Conservation (phyloP, 2,329 filamentous ascomycete genomes). For the Aspergillus brasiliensis region DNA sequence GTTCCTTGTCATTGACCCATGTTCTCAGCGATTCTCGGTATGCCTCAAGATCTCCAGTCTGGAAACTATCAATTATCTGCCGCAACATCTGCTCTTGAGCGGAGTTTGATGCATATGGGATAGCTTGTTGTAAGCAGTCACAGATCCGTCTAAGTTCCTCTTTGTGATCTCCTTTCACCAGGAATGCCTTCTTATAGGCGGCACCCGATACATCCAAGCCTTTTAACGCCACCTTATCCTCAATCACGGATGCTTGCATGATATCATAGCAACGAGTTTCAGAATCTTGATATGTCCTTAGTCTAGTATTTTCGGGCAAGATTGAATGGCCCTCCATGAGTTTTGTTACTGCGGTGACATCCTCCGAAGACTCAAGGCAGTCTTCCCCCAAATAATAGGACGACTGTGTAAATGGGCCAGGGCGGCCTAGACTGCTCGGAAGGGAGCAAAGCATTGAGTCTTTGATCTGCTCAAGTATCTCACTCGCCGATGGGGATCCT, state of each 20-base stretch:
- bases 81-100: slow-evolving; percentile 9
- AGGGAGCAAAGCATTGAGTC: slow-evolving; percentile 15
- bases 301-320: slow-evolving; percentile 50
- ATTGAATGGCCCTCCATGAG: slow-evolving; percentile 51
- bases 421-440: slow-evolving; percentile 46
- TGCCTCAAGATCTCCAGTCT: slow-evolving; percentile 52
- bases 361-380: slow-evolving; percentile 47
- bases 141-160: slow-evolving; percentile 10
- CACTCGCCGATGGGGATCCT: not conserved
- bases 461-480: slow-evolving; percentile 6
- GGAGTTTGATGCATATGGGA: not conserved
- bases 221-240: not conserved
- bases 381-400: slow-evolving; percentile 29
- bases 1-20: slow-evolving; percentile 59
- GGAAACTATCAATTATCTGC: slow-evolving; percentile 35
- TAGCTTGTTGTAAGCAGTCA: slow-evolving; percentile 6
- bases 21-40: slow-evolving; percentile 54
- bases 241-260: slow-evolving; percentile 16
- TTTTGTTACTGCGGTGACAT: slow-evolving; percentile 45
- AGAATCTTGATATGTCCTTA: slow-evolving; percentile 46
- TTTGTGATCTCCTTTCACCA: slow-evolving; percentile 17
- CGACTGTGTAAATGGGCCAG: slow-evolving; percentile 49
- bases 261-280: slow-evolving; percentile 54
- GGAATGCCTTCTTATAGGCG: not conserved
- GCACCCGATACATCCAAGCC: not conserved